phyloP scores from a whole-genome alignment of 1,139 yeast species.

The Komagataea norvegica region DNA sequence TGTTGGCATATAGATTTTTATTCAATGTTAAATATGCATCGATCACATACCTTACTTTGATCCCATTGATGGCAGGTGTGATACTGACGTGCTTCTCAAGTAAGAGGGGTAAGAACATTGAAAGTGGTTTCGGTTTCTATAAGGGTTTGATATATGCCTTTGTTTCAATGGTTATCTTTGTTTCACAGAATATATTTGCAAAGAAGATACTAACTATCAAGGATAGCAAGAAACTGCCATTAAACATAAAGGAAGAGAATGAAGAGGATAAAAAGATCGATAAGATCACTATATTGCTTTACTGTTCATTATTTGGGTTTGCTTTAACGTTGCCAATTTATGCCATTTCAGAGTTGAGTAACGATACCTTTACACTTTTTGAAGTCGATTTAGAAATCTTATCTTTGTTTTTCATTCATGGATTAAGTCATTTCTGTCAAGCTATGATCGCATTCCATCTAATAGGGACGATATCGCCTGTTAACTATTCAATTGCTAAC shows the following conservation, averaged over 20 bases:
- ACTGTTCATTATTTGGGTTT: constrained; percentile 82
- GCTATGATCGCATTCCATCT: constrained; percentile 86
- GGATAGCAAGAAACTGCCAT: constrained; percentile 9
- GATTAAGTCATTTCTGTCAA: constrained; percentile 78
- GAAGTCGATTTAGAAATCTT: constrained; percentile 35
- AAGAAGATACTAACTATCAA: constrained; percentile 69
- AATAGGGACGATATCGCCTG: constrained; percentile 79
- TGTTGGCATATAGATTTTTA: constrained; percentile 63
- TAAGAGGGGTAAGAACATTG: constrained; percentile 22
- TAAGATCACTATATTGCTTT: constrained; percentile 76
- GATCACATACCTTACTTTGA: constrained; percentile 70
- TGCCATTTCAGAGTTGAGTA: constrained; percentile 53
- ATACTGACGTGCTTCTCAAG: constrained; percentile 64
- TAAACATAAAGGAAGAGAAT: constrained; percentile 5
- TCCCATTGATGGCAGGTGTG: constrained; percentile 78
- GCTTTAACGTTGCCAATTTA: constrained; percentile 73
- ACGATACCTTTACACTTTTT: constrained; percentile 31
- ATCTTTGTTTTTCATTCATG: constrained; percentile 50
- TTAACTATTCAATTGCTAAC: constrained; percentile 87
- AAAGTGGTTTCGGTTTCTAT: constrained; percentile 39
- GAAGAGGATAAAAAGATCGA: constrained; percentile 44
- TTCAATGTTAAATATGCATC: constrained; percentile 52
- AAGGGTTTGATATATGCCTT: constrained; percentile 73
- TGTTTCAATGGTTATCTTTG: constrained; percentile 79
- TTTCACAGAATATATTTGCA: constrained; percentile 87